Conservation (phyloP, 495 filamentous ascomycete genomes). For the Cercophora newfieldiana region DNA sequence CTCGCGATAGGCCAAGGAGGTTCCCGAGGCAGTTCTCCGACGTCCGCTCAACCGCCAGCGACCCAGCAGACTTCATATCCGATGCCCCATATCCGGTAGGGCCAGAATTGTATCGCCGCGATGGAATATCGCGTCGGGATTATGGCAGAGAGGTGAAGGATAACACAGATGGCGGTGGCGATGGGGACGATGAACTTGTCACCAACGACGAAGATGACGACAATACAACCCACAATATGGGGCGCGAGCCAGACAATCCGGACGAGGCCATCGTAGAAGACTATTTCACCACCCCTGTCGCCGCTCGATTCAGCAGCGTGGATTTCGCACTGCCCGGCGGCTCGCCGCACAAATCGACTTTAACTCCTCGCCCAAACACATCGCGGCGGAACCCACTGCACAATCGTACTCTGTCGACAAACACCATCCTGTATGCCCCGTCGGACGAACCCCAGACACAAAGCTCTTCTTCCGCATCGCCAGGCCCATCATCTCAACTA, state of each 20-base stretch:
- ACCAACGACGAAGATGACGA: conserved; percentile 67
- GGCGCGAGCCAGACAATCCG: conserved; percentile 4
- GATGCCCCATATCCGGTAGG: conserved; percentile 41
- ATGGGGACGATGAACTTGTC: conserved; percentile 89
- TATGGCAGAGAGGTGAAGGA: conserved; percentile 41
- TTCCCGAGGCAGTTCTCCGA: conserved; percentile 46
- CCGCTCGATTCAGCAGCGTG: conserved; percentile 28
- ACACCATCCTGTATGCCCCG: conserved; percentile 75
- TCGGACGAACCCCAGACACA: conserved; percentile 37
- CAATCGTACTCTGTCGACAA: conserved; percentile 69
- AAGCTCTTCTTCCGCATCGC: conserved; percentile 52
- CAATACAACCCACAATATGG: conserved; percentile 36
- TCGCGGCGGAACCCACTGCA: conserved; percentile 45
- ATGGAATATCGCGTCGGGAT: conserved; percentile 28
- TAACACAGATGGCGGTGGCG: conserved; percentile 74
- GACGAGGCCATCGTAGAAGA: conserved; percentile 40
- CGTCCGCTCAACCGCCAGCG: conserved; percentile 53
- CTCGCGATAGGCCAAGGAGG: conserved; percentile 41
- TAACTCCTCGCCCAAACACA: conserved; percentile 36
- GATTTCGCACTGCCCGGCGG: conserved; percentile 26
- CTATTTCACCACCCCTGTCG: conserved; percentile 49
- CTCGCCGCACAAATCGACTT: conserved; percentile 25
- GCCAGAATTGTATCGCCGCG: conserved; percentile 18
- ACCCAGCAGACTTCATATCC: conserved; percentile 54
- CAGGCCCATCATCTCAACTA: conserved; percentile 27